Base-by-base conservation (phyloP, 106 monocot genomes). In the Platanthera zijinensis region DNA sequence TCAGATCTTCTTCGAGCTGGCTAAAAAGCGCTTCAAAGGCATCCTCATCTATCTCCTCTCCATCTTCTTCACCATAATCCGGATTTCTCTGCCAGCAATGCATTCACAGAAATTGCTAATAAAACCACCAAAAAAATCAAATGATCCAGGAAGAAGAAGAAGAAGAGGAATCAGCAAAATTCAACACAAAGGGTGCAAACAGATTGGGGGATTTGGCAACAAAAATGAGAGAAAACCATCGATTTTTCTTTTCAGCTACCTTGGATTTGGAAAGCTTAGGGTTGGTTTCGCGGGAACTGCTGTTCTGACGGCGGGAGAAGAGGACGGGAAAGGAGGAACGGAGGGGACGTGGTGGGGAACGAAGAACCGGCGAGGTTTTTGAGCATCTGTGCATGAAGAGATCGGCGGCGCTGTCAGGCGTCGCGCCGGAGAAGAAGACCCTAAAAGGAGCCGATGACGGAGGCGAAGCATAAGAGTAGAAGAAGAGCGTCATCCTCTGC, bases 1-100 rank as follows among this genome's bases (percentile, higher is more conserved):
- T 89, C 17, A 97, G 76, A 78, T 97, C 97, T 76, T 94, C 91
- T 66, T 97, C 97, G 11, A 97, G 86, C 73, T 78, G 86, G 62
- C 51, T 80, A 76, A 94, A 97, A 67, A 97, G 94, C 11, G 90
- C 87, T 81, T 97, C 94, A 80, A 97, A 77, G 51, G 91, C 96
- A 87, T 89, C 94, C 80, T 94, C 89, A 80, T 91, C 93, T 68
- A 83, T 71, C 28, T 84, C 84, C 75, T 81, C 81, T 51, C 75
- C 84, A 21, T 75, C 87, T 14, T 46, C 75, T 15, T 83, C 82
- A 68, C 82, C 84, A 45, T 69, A 57, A 67, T 78, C 74, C 52
- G 54, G 12, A 78, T 66, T 61, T 78, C 30, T 86, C 92, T 90
- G 81, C 32, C 1, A 74, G 7, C 45, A 70, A 69, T 46, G 45